phyloP scores from a whole-genome alignment of 805 yeast genomes.

The Metschnikowia dekortorum region DNA sequence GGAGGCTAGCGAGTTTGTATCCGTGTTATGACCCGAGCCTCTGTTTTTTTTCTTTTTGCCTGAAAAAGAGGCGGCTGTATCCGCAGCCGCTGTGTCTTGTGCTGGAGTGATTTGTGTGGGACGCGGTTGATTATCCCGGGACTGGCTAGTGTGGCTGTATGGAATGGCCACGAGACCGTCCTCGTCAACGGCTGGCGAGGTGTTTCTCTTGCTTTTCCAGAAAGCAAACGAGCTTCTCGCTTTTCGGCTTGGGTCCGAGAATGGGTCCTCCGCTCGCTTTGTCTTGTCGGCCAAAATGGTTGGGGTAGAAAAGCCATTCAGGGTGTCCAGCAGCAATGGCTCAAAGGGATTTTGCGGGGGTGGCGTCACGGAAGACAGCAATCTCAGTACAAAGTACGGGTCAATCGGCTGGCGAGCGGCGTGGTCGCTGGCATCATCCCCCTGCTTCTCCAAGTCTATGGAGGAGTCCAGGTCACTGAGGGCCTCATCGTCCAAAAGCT shows the following conservation, averaged over 20 bases:
- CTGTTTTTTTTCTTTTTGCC: neutral
- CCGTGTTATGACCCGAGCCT: neutral
- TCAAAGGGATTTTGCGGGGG: neutral
- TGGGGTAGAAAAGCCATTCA: neutral
- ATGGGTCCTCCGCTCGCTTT: neutral
- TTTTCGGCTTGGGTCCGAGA: neutral
- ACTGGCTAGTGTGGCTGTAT: slow-evolving; percentile 6
- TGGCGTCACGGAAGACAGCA: neutral
- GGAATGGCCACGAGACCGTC: slow-evolving; percentile 12
- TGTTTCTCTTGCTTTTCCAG: neutral
- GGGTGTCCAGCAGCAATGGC: neutral
- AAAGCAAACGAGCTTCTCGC: neutral
- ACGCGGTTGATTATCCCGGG: neutral
- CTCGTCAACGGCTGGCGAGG: slow-evolving; percentile 1
- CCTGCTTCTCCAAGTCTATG: neutral
- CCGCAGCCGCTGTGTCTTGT: neutral
- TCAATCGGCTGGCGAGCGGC: neutral
- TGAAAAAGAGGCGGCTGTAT: neutral
- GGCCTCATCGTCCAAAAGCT: neutral
- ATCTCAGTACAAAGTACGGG: slow-evolving; percentile 8
- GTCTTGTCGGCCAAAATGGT: neutral
- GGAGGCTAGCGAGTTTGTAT: neutral
- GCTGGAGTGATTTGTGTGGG: neutral
- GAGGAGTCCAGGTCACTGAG: slow-evolving; percentile 3
- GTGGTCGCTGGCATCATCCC: neutral